Evolutionary conservation across 2,329 filamentous ascomycete genomes (phyloP).

Genomic region (Claviceps cyperi): DNA sequence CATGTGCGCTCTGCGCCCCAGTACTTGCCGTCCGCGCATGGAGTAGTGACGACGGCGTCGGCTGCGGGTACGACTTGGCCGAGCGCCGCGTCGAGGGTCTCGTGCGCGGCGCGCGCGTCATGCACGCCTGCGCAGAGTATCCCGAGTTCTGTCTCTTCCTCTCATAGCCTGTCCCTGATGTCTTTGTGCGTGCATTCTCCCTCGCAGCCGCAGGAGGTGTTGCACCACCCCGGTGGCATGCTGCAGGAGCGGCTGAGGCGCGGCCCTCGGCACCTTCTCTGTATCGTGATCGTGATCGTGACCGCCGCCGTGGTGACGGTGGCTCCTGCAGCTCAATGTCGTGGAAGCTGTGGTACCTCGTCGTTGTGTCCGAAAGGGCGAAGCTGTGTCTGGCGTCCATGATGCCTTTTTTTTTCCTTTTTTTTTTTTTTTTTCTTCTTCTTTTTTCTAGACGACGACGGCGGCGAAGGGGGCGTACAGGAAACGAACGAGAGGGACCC

Average conservation of each 20-base stretch:
- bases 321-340: constrained; percentile 34
- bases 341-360: constrained; percentile 39
- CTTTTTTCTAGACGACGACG: too few species aligned
- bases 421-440: too few species aligned
- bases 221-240: too few species aligned
- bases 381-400: constrained; percentile 18
- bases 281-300: too few species aligned
- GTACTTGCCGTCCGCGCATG: constrained; percentile 17
- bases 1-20: constrained; percentile 13
- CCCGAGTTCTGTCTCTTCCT: constrained; percentile 38
- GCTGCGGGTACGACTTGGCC: constrained; percentile 20
- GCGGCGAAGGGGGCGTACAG: too few species aligned
- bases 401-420: too few species aligned
- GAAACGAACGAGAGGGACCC: too few species aligned
- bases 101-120: constrained; percentile 13
- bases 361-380: constrained; percentile 27
- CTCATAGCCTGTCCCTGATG: not conserved
- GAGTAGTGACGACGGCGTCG: constrained; percentile 17
- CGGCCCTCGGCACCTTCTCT: too few species aligned
- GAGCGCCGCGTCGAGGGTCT: constrained; percentile 29
- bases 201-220: too few species aligned
- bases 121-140: constrained; percentile 30
- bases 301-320: constrained; percentile 4
- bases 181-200: too few species aligned
- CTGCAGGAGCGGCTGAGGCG: not conserved